Evolutionary conservation across 2,329 filamentous ascomycete species (phyloP).

Genomic region (Cadophora sp.): DNA sequence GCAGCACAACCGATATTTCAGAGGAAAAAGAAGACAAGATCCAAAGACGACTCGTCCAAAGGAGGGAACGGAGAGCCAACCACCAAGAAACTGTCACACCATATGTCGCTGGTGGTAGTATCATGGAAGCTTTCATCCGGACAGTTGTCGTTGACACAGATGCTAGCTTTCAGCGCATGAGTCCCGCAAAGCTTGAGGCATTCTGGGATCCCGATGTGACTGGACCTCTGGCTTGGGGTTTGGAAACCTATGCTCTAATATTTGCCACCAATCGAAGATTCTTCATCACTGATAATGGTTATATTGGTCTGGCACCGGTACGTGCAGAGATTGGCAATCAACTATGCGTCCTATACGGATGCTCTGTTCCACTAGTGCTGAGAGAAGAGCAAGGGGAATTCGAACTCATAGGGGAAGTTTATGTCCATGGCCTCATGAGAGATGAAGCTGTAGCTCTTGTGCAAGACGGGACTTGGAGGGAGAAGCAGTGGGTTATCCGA

Average conservation of each 20-base stretch:
- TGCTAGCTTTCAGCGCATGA: conserved; percentile 10
- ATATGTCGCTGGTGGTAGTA: background rate
- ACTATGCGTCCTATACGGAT: background rate
- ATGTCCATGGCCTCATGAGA: conserved; percentile 1
- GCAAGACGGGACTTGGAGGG: background rate
- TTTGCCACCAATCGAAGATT: conserved; percentile 2
- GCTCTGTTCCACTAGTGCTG: background rate
- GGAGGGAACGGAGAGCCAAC: background rate
- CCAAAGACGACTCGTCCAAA: background rate
- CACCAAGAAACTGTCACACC: background rate
- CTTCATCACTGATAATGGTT: background rate
- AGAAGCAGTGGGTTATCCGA: background rate
- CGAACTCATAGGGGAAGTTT: conserved; percentile 2
- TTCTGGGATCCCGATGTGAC: conserved; percentile 13
- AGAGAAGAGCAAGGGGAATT: background rate
- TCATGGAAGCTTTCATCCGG: conserved; percentile 19
- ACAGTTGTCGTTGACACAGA: background rate
- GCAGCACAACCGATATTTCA: background rate
- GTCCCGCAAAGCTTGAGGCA: background rate
- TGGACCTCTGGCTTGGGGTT: background rate
- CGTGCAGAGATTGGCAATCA: background rate
- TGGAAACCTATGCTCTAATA: conserved; percentile 10
- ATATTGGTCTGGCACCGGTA: conserved; percentile 15
- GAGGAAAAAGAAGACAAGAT: background rate
- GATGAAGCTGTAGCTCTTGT: background rate